Evolutionary conservation across 371 early-diverging fungal genomes (phyloP), one percentile per base, ranked within the genome.

Genomic region (Mucor lusitanicus): DNA sequence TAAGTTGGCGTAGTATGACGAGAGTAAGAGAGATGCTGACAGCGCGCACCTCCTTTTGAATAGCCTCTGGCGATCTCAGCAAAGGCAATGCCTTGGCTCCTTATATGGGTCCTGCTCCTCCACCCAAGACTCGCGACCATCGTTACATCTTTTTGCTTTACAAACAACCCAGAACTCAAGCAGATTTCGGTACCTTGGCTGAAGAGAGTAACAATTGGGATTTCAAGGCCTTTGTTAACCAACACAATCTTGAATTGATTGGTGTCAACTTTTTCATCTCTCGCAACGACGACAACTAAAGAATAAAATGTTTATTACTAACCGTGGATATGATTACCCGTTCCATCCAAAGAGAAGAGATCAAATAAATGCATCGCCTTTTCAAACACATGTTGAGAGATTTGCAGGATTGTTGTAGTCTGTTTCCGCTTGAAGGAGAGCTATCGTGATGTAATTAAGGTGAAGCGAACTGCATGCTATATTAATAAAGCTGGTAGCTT

Each of bases 131-230:
- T 15, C 86, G 86, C 1, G 72, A 79, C 32, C 90, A 91, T 65
- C 86, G 90, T 12, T 89, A 89, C 62, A 76, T 88, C 63, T 88
- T 89, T 65, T 70, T 89, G 25, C 73, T 89, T 33, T 91, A 81
- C 70, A 82, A 85, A 59, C 89, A 91, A 61, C 61, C 78, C 23
- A 33, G 62, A 46, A 32, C 64, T 1, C 46, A 73, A 44, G 30
- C 64, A n/a, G 55, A 62, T 32, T 70, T 82, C 37, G 50, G 54
- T 30, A 58, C 74, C 12, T 64, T 77, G 57, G 55, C 73, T 12
- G 59, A 64, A 27, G 78, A 82, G 6, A 72, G 86, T 28, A 28
- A 46, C 11, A 58, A 64, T 13, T 89, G 85, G 71, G 84, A 85
- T 59, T 76, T 81, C 11, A 68, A 79, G 15, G 60, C 78, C 13